Evolutionary conservation across 257 asterid genomes (phyloP), one percentile per base, ranked within the genome.

Genomic region (Plantago ovata): DNA sequence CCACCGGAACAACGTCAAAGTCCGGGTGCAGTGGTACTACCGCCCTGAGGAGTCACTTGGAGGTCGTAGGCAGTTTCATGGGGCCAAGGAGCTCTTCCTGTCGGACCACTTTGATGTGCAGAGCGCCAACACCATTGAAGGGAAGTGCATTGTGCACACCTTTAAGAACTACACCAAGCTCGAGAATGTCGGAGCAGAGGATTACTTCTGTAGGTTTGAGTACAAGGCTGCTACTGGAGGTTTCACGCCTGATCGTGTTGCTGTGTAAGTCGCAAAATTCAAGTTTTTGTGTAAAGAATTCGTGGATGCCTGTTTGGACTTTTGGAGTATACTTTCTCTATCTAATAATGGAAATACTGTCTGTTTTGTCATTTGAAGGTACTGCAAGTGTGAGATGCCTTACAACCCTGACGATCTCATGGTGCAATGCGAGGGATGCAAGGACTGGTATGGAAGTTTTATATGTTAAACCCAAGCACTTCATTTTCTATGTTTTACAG

Each of bases 301-400:
- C 1, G 11, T n/a, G 13, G 12, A 7, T 52, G 12, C 20, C 1
- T 53, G 9, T 53, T n/a, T 10, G 13, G 13, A 53, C 28, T 9
- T 24, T 14, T 53, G 18, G 3, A 24, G 22, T 53, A 19, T 15
- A 3, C 22, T 41, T 28, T 28, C 36, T 3, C 36, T 39, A 63
- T 24, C 38, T 39, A 33, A 48, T 40, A 14, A 53, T 23, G 56
- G 22, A 20, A 28, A 28, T 28, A 28, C 33, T 11, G 13, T 24
- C 16, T 40, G 41, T 46, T 45, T 3, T 20, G 20, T 42, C 32
- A 19, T 49, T 45, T 67, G 64, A 68, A 84, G 95, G 71, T 87
- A 87, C 72, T 87, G 94, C 82, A 87, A 87, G 70, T 87, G 94
- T 53, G 94, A 87, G 75, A 81, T 87, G 95, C 95, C 95, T 14